These are phyloP conservation scores for Trypanosomatidae sp. DNA, from an alignment of 208 protist genomes.

Conservation along the genomic window DNA sequence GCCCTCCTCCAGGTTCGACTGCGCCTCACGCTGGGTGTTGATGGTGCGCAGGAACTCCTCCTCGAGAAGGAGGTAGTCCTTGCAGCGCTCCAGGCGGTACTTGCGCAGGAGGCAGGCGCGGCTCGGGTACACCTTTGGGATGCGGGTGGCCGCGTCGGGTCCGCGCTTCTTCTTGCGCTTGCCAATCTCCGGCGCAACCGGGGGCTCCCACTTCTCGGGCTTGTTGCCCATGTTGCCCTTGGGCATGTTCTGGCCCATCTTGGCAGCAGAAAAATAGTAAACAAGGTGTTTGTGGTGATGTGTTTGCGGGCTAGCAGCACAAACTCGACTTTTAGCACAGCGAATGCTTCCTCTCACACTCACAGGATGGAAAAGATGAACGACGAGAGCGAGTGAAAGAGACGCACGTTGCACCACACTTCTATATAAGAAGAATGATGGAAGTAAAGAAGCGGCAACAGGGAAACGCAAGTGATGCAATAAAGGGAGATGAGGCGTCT, in stretches of 20 bases:
- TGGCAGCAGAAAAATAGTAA: too few relatives aligned
- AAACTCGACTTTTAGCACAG: too few relatives aligned
- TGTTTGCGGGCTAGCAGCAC: too few relatives aligned
- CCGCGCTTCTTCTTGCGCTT: slow-evolving; percentile 90
- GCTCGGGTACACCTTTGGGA: slow-evolving; percentile 94
- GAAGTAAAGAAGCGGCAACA: too few relatives aligned
- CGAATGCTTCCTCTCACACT: too few relatives aligned
- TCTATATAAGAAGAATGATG: too few relatives aligned
- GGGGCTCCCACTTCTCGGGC: slow-evolving; percentile 94
- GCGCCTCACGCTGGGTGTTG: slow-evolving; percentile 74
- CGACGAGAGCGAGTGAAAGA: too few relatives aligned
- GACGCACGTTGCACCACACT: too few relatives aligned
- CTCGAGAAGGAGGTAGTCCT: slow-evolving; percentile 99
- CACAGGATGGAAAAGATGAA: too few relatives aligned
- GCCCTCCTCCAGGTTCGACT: slow-evolving; percentile 81
- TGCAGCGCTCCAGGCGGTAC: slow-evolving; percentile 98
- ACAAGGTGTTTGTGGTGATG: too few relatives aligned
- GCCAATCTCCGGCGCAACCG: slow-evolving; percentile 93
- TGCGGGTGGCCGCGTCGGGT: slow-evolving; percentile 68
- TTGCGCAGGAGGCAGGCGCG: slow-evolving; percentile 98
- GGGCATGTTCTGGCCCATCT: slow-evolving; percentile 69
- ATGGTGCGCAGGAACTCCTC: slow-evolving; percentile 98
- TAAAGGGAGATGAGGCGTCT: too few relatives aligned
- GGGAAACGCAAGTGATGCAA: too few relatives aligned
- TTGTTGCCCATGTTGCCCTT: slow-evolving; percentile 45